Evolutionary conservation across 2,329 filamentous ascomycete genomes (phyloP).

Genomic region (Aschersonia sp.): DNA sequence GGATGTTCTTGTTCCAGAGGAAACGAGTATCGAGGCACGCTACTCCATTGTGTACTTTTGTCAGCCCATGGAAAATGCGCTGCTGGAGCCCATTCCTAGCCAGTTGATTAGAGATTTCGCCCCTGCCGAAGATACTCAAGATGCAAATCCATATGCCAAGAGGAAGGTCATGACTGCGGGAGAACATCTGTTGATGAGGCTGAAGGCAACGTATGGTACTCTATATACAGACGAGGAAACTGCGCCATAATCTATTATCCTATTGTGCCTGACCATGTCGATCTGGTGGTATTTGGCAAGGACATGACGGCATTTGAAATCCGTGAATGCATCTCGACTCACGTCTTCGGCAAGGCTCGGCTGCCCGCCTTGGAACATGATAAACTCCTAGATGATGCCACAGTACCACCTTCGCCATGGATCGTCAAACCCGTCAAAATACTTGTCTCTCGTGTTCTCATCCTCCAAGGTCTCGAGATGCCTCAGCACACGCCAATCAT

Average conservation of each 20-base stretch:
- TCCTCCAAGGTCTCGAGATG: constrained; percentile 25
- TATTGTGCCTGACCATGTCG: too few relatives aligned
- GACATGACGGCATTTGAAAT: too few relatives aligned
- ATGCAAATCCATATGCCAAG: constrained; percentile 32
- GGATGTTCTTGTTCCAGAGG: constrained; percentile 19
- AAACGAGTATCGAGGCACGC: constrained; percentile 33
- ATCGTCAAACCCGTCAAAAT: constrained; percentile 20
- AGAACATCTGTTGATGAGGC: constrained; percentile 46
- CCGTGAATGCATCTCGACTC: too few relatives aligned
- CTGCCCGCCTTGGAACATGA: background rate
- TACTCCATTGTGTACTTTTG: constrained; percentile 59
- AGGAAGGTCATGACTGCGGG: constrained; percentile 45
- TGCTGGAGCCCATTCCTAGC: constrained; percentile 45
- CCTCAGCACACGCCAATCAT: constrained; percentile 31
- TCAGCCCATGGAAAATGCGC: constrained; percentile 40
- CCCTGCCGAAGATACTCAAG: constrained; percentile 14
- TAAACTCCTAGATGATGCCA: constrained; percentile 19
- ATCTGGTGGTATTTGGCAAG: too few relatives aligned
- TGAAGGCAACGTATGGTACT: constrained; percentile 42
- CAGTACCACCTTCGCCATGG: constrained; percentile 30
- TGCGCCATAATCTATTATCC: background rate
- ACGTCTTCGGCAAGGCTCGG: too few relatives aligned
- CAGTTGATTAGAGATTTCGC: constrained; percentile 32
- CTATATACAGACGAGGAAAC: constrained; percentile 30
- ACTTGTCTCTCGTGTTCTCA: constrained; percentile 12